A percentile compares a stretch with the other conserved stretches of the same genome.
Evolutionary conservation across 495 filamentous ascomycete species (phyloP).

Genomic region (Aspergillus diversus): DNA sequence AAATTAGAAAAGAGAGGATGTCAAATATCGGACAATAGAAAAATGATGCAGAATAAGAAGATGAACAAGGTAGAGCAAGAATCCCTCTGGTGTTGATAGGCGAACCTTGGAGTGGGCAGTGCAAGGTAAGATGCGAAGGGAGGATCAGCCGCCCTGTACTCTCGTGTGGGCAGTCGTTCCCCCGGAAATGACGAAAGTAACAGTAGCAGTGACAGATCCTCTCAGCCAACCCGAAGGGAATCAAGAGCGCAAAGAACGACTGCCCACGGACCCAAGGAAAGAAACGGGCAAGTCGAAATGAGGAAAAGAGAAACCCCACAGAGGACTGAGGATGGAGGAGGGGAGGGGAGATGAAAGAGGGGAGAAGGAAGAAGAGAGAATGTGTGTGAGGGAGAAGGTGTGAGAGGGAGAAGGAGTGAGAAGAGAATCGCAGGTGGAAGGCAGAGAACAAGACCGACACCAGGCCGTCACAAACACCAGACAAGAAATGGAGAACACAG

Average conservation of each 20-base stretch:
- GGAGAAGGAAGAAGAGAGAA: slow-evolving; percentile 21
- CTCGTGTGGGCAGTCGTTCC: slow-evolving; percentile 43
- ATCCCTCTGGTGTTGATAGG: slow-evolving; percentile 3
- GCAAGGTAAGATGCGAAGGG: slow-evolving; percentile 10
- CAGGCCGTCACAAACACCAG: slow-evolving; percentile 18
- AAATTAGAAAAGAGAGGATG: slow-evolving; percentile 5
- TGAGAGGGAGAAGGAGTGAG: slow-evolving; percentile 11
- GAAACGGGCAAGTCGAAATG: slow-evolving; percentile 29
- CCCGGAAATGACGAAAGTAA: slow-evolving; percentile 43
- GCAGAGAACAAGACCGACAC: slow-evolving; percentile 30
- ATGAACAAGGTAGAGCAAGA: slow-evolving; percentile 9
- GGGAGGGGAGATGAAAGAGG: slow-evolving; percentile 20
- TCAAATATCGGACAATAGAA: slow-evolving; percentile 10
- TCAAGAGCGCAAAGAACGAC: slow-evolving; percentile 28
- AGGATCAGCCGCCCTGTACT: slow-evolving; percentile 26
- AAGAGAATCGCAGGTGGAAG: background rate
- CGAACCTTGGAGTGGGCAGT: background rate
- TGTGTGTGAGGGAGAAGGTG: slow-evolving; percentile 20
- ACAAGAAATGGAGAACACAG: background rate
- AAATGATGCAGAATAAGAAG: slow-evolving; percentile 12
- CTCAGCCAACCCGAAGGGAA: slow-evolving; percentile 26
- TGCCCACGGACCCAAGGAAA: slow-evolving; percentile 32
- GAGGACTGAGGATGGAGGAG: slow-evolving; percentile 28
- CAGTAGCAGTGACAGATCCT: slow-evolving; percentile 19
- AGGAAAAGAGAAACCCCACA: slow-evolving; percentile 20